These are phyloP conservation scores for Peniophora sp. DNA, from an alignment of 1,284 basidiomycete genomes.

Conservation along the genomic window DNA sequence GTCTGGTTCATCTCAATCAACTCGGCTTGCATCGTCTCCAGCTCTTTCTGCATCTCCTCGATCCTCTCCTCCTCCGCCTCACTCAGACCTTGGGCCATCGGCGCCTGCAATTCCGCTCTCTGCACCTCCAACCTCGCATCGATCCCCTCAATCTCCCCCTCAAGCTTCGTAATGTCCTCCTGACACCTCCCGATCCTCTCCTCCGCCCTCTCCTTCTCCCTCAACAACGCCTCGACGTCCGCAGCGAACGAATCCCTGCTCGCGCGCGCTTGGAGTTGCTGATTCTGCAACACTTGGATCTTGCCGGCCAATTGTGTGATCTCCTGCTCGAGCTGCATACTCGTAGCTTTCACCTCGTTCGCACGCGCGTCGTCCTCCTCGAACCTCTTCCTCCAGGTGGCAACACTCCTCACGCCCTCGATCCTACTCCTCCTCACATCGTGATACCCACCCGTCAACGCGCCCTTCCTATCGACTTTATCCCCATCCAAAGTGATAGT, in stretches of 20 bases:
- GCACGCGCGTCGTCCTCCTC: slow-evolving; percentile 60
- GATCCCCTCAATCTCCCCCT: slow-evolving; percentile 59
- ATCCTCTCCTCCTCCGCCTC: slow-evolving; percentile 67
- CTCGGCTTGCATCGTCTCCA: slow-evolving; percentile 67
- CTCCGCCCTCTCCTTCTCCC: slow-evolving; percentile 67
- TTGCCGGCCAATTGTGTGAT: slow-evolving; percentile 74
- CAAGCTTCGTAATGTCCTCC: slow-evolving; percentile 60
- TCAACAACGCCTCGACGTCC: slow-evolving; percentile 53
- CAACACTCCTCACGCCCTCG: slow-evolving; percentile 77
- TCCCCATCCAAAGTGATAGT: slow-evolving; percentile 98
- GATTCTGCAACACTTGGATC: slow-evolving; percentile 65
- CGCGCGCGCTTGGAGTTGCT: slow-evolving; percentile 66
- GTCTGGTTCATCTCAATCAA: slow-evolving; percentile 63
- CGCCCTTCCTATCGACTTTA: slow-evolving; percentile 94
- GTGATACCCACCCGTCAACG: slow-evolving; percentile 93
- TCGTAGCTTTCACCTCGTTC: slow-evolving; percentile 66
- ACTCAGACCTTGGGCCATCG: slow-evolving; percentile 70
- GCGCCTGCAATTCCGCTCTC: slow-evolving; percentile 66
- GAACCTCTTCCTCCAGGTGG: slow-evolving; percentile 70
- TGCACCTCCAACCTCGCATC: slow-evolving; percentile 58
- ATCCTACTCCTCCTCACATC: slow-evolving; percentile 87
- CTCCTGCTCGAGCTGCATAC: slow-evolving; percentile 78
- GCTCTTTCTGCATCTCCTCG: slow-evolving; percentile 65
- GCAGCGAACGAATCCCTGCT: slow-evolving; percentile 61
- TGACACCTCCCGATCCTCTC: slow-evolving; percentile 64